A percentile compares a stretch with the other conserved stretches of the same genome.
These are phyloP conservation scores for Centrapalus pauciflorus DNA, from an alignment of 129 eudicot genomes.

Conservation along the genomic window DNA sequence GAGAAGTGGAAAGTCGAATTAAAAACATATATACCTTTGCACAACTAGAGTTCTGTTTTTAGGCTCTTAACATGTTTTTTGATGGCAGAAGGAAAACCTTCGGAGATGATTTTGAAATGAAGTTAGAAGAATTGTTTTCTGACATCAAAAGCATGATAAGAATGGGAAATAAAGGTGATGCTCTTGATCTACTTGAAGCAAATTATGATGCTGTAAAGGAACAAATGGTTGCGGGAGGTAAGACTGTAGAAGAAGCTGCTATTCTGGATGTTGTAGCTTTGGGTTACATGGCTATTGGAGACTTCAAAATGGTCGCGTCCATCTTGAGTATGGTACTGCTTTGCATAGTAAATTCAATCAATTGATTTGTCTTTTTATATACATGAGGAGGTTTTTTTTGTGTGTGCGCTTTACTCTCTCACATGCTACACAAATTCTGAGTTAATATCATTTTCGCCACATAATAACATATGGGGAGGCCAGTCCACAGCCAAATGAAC, in stretches of 20 bases:
- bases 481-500: too few species aligned
- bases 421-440: too few species aligned
- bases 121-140: slow-evolving; percentile 59
- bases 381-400: neutral
- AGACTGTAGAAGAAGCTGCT: slow-evolving; percentile 75
- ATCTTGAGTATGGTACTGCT: slow-evolving; percentile 50
- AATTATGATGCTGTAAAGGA: slow-evolving; percentile 76
- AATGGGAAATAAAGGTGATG: slow-evolving; percentile 60
- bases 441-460: too few species aligned
- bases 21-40: neutral
- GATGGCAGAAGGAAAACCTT: slow-evolving; percentile 30
- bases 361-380: neutral
- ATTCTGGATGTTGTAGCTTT: slow-evolving; percentile 69
- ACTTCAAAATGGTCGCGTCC: slow-evolving; percentile 48
- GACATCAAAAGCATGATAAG: slow-evolving; percentile 66
- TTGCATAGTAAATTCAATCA: neutral
- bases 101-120: slow-evolving; percentile 50
- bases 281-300: slow-evolving; percentile 76
- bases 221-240: slow-evolving; percentile 49
- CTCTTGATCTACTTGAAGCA: slow-evolving; percentile 66
- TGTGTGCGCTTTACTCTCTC: too few species aligned
- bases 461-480: too few species aligned
- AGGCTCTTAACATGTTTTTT: slow-evolving; percentile 24
- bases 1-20: neutral
- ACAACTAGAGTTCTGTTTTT: neutral